Evolutionary conservation across 345 rosid species (phyloP).

Genomic region (Pseudoturritis turrita): DNA sequence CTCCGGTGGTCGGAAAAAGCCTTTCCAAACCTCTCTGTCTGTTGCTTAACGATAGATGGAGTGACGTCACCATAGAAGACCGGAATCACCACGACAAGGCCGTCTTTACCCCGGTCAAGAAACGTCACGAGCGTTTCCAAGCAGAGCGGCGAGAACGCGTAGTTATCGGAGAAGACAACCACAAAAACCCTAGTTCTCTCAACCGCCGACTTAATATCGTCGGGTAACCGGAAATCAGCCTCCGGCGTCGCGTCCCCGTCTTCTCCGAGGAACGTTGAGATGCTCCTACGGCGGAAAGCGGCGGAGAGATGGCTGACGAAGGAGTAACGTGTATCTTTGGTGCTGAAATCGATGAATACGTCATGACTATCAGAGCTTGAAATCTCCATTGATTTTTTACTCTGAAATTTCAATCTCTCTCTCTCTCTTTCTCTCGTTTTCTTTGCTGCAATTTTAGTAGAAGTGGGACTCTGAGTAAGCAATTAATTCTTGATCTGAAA

Average conservation of each 20-base stretch:
- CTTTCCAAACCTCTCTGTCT: not conserved
- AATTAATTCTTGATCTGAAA: too few species aligned
- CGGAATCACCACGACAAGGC: not conserved
- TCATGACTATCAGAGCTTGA: not conserved
- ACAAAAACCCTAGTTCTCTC: not conserved
- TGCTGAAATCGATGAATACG: not conserved
- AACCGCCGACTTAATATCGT: not conserved
- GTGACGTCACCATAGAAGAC: constrained; percentile 11
- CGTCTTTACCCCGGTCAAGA: not conserved
- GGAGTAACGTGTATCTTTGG: not conserved
- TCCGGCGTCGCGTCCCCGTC: not conserved
- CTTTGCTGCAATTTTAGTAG: not conserved
- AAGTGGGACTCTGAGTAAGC: too few species aligned
- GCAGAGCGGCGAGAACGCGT: not conserved
- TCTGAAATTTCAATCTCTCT: not conserved
- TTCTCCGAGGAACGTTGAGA: not conserved
- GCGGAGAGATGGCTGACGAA: constrained; percentile 20
- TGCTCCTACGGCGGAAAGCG: not conserved
- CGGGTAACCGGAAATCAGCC: not conserved
- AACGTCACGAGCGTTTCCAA: not conserved
- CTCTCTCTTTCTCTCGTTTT: not conserved
- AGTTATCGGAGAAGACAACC: constrained; percentile 3
- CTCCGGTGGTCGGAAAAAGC: not conserved
- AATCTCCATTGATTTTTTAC: not conserved
- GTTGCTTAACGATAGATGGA: not conserved